These are phyloP conservation scores for Alloascoidea africana DNA, from an alignment of 805 yeast species.

Conservation along the genomic window DNA sequence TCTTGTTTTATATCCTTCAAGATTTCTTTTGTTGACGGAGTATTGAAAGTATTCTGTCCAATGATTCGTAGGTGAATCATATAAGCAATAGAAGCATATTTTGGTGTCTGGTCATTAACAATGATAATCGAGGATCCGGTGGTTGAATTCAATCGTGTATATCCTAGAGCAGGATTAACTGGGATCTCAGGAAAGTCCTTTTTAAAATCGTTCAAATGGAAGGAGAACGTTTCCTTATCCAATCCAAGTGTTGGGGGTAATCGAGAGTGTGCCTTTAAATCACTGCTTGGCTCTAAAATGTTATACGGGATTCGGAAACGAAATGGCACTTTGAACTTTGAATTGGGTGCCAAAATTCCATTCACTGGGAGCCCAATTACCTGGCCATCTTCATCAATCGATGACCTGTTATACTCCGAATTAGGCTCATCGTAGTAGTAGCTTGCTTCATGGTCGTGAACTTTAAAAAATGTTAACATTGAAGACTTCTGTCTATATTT, in stretches of 20 bases:
- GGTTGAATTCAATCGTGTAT: background rate
- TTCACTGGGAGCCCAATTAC: background rate
- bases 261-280: background rate
- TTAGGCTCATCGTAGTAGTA: background rate
- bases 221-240: background rate
- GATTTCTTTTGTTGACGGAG: background rate
- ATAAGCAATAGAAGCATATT: background rate
- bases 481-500: background rate
- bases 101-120: background rate
- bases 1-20: background rate
- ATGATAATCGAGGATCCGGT: background rate
- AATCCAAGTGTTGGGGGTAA: slow-evolving; percentile 1
- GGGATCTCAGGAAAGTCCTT: background rate
- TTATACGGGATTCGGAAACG: background rate
- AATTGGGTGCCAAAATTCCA: background rate
- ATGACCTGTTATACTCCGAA: background rate
- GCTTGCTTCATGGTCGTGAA: background rate
- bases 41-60: background rate
- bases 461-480: too few species aligned
- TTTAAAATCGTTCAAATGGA: background rate
- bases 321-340: background rate
- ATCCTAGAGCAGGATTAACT: background rate
- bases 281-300: background rate
- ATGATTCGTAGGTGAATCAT: background rate
- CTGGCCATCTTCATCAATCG: background rate